Evolutionary conservation across 495 filamentous ascomycete genomes (phyloP).

Genomic region (Saxophila tyrrhenica): DNA sequence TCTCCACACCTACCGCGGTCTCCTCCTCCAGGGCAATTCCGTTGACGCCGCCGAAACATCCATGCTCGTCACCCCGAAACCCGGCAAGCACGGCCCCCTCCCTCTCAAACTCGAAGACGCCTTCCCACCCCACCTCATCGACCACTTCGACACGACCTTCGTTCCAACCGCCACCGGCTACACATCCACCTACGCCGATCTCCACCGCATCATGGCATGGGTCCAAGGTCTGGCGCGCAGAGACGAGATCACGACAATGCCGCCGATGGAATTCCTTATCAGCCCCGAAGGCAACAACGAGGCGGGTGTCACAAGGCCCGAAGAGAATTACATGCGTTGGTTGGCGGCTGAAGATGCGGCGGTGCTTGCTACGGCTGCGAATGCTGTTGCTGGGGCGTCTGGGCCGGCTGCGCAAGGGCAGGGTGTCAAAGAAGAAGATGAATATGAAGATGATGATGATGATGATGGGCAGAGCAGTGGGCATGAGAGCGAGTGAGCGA

Average conservation of each 20-base stretch:
- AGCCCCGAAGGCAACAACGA: not conserved
- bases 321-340: conserved; percentile 12
- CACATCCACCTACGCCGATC: conserved; percentile 7
- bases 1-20: not conserved
- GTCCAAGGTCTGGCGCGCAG: conserved; percentile 1
- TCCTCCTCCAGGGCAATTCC: not conserved
- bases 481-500: not conserved
- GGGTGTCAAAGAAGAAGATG: not conserved
- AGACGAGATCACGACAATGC: conserved; percentile 5
- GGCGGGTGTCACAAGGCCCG: conserved; percentile 1
- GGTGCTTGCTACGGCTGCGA: not conserved
- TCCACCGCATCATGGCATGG: conserved; percentile 1
- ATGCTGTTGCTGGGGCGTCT: not conserved
- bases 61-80: not conserved
- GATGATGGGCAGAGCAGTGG: not conserved
- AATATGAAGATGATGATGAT: conserved; percentile 1
- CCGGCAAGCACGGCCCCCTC: conserved; percentile 1
- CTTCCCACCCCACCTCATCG: conserved; percentile 1
- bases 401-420: not conserved
- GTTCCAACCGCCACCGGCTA: not conserved
- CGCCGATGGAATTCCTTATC: conserved; percentile 21
- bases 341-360: not conserved
- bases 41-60: not conserved
- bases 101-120: conserved; percentile 3
- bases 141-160: not conserved